Evolutionary conservation across 495 filamentous ascomycete genomes (phyloP), one percentile per base, ranked within the genome.

Genomic region (Aspergillus egyptiacus): DNA sequence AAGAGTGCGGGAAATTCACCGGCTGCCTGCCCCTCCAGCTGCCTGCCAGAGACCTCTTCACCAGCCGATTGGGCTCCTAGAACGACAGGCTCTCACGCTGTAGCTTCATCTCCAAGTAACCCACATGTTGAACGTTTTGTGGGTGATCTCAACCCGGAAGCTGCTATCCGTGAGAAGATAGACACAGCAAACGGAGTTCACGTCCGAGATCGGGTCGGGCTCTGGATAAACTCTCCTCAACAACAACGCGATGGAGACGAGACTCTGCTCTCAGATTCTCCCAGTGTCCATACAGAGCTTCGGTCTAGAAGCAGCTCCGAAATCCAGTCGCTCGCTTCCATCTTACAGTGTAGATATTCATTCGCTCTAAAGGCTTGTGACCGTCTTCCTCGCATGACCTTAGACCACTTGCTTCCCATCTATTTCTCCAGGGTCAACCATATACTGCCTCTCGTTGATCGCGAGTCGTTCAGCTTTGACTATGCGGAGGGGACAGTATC

Each of bases 111-210:
- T n/a, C 41, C 45, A 9, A 44, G 57, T 2, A 49, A 50, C 24
- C 50, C 60, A 7, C 48, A 31, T 19, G 59, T 62, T 31, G 65
- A 69, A 44, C 60, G 71, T 22, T 76, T 76, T 38, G 63, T 76
- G 20, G 73, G 73, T 20, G 70, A 75, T 50, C 56, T 75, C 9
- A 76, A 73, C 45, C 73, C 73, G 6, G 72, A 76, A 55, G 63
- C 72, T 22, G 62, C 70, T 3, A 72, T 76, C 53, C 66, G 67
- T 5, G 66, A 69, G 32, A 62, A 57, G 20, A 39, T 68, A 9
- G 52, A 66, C 36, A 63, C 61, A 27, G 44, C 66, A 1, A 46
- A 53, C 18, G 60, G 61, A 14, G 63, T 52, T 43, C 66, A 66
- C 31, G 58, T 68, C 39, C 62, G 64, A 8, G 65, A 64, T 49